Percentiles rank a stretch among this genome's conserved stretches.
Conservation (phyloP, 495 filamentous ascomycete species). For the Penicillium pancosmium region DNA sequence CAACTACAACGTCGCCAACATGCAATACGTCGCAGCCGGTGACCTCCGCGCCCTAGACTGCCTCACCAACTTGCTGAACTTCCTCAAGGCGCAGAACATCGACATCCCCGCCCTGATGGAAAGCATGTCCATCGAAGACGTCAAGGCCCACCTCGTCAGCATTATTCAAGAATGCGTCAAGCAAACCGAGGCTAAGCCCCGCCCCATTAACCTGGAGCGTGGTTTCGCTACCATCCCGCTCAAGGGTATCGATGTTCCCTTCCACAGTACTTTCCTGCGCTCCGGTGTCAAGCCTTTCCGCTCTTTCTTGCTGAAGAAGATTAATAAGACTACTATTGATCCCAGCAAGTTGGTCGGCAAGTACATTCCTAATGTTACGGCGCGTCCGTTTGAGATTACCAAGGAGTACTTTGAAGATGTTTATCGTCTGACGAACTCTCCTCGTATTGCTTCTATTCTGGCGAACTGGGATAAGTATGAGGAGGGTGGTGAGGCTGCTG, state of each 20-base stretch:
- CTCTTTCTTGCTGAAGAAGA: slow-evolving; percentile 97
- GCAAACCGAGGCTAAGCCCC: slow-evolving; percentile 84
- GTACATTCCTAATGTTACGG: slow-evolving; percentile 98
- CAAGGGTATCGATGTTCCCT: slow-evolving; percentile 95
- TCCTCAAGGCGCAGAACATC: slow-evolving; percentile 91
- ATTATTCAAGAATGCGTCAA: slow-evolving; percentile 85
- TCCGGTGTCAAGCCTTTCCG: slow-evolving; percentile 99
- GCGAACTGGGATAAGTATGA: slow-evolving; percentile 81
- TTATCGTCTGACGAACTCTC: slow-evolving; percentile 88
- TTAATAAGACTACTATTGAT: slow-evolving; percentile 97
- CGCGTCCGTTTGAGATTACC: slow-evolving; percentile 88
- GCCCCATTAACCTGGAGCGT: slow-evolving; percentile 83
- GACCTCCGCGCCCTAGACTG: slow-evolving; percentile 95
- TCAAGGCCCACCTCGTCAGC: slow-evolving; percentile 80
- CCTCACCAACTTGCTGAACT: slow-evolving; percentile 89
- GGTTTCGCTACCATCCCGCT: slow-evolving; percentile 97
- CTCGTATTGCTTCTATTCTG: slow-evolving; percentile 85
- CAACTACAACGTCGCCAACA: slow-evolving; percentile 98
- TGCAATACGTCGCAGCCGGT: slow-evolving; percentile 98
- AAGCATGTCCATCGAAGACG: slow-evolving; percentile 76
- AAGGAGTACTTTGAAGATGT: slow-evolving; percentile 99
- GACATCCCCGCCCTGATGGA: slow-evolving; percentile 92
- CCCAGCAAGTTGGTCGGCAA: slow-evolving; percentile 95
- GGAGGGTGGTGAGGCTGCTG: slow-evolving; percentile 39
- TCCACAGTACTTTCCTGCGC: slow-evolving; percentile 97